Percentiles rank a stretch among this genome's conserved stretches.
phyloP scores from a whole-genome alignment of 192 early-diverging fungal genomes.

The Glomus cerebriforme region DNA sequence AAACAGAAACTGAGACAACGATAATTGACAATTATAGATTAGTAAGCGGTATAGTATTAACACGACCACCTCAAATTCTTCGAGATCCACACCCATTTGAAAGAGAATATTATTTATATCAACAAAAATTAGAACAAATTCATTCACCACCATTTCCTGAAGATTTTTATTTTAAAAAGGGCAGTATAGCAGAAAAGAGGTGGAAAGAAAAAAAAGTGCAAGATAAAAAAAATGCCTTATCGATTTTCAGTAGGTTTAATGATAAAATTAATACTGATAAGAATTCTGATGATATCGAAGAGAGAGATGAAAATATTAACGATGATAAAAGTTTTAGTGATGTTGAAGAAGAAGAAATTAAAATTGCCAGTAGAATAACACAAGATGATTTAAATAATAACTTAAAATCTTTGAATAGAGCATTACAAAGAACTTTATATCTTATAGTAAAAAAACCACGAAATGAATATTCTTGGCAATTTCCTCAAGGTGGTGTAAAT shows the following conservation, averaged over 20 bases:
- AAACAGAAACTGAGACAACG: neutral
- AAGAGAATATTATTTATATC: slow-evolving; percentile 68
- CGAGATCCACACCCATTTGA: slow-evolving; percentile 65
- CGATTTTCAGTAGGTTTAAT: slow-evolving; percentile 40
- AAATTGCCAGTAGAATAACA: slow-evolving; percentile 57
- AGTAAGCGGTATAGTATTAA: slow-evolving; percentile 64
- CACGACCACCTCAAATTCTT: slow-evolving; percentile 68
- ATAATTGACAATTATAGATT: slow-evolving; percentile 39
- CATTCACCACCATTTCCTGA: slow-evolving; percentile 58
- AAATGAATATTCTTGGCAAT: slow-evolving; percentile 64
- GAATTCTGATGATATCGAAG: too few species aligned
- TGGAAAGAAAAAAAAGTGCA: slow-evolving; percentile 31
- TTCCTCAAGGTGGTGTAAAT: slow-evolving; percentile 69
- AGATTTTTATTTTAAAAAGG: slow-evolving; percentile 81
- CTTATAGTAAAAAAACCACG: slow-evolving; percentile 72
- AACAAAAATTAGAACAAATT: slow-evolving; percentile 58
- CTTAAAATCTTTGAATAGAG: slow-evolving; percentile 73
- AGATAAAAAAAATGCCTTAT: neutral
- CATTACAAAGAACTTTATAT: slow-evolving; percentile 76
- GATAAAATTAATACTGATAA: slow-evolving; percentile 61
- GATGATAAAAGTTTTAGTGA: slow-evolving; percentile 17
- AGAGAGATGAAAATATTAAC: neutral
- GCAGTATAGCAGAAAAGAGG: slow-evolving; percentile 64
- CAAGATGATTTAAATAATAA: slow-evolving; percentile 68
- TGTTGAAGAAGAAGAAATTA: slow-evolving; percentile 57